Evolutionary conservation across 1,139 yeast species (phyloP).

Genomic region (Yamadazyma aaseri): DNA sequence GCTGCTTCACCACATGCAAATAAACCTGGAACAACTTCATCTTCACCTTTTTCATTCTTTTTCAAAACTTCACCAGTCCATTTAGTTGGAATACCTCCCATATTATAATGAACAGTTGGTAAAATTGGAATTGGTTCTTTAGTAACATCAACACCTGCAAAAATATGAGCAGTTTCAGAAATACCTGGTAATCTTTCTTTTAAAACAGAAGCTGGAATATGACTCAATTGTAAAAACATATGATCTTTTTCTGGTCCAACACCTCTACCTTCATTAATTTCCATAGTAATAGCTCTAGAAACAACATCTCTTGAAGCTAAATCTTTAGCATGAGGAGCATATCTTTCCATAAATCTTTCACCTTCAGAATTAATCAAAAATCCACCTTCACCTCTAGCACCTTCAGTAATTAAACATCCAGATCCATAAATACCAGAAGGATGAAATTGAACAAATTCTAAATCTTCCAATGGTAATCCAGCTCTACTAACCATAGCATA

Average conservation of each 20-base stretch:
- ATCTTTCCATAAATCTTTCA: constrained; percentile 99
- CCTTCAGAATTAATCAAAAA: constrained; percentile 94
- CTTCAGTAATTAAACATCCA: constrained; percentile 97
- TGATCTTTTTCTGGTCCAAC: constrained; percentile 97
- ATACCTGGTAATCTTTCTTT: constrained; percentile 98
- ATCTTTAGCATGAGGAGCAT: constrained; percentile 98
- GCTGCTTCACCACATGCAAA: constrained; percentile 99
- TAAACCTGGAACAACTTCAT: constrained; percentile 88
- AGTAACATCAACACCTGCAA: constrained; percentile 99
- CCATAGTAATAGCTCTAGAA: constrained; percentile 97
- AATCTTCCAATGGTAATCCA: constrained; percentile 95
- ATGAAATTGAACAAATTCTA: constrained; percentile 98
- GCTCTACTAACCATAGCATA: constrained; percentile 98
- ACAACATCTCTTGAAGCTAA: constrained; percentile 98
- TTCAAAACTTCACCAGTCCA: constrained; percentile 95
- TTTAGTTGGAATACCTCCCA: constrained; percentile 99
- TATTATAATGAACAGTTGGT: constrained; percentile 98
- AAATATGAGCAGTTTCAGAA: constrained; percentile 96
- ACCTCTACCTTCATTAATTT: constrained; percentile 98
- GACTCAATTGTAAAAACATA: constrained; percentile 91
- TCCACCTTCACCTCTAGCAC: constrained; percentile 99
- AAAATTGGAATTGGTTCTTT: constrained; percentile 98
- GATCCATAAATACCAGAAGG: constrained; percentile 99
- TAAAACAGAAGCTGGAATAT: constrained; percentile 87
- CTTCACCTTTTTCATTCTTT: constrained; percentile 83